phyloP scores from a whole-genome alignment of 495 filamentous ascomycete genomes.

The Daldinia decipiens region DNA sequence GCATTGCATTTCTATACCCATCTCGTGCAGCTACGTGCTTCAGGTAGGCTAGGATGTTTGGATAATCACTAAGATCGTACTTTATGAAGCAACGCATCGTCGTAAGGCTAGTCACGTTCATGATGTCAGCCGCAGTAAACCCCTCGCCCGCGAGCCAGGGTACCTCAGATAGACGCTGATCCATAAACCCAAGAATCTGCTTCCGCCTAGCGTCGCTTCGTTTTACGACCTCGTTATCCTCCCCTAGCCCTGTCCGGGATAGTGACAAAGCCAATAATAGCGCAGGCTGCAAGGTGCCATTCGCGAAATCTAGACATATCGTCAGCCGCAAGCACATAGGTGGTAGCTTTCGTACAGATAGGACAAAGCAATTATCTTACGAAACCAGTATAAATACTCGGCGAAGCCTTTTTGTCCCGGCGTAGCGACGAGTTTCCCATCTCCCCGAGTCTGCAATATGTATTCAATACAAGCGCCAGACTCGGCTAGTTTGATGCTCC shows the following conservation, averaged over 20 bases:
- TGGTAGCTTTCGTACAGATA: neutral
- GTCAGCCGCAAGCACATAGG: slow-evolving; percentile 8
- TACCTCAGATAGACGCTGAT: slow-evolving; percentile 57
- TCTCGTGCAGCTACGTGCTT: slow-evolving; percentile 52
- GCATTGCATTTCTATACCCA: slow-evolving; percentile 56
- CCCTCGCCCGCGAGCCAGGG: slow-evolving; percentile 67
- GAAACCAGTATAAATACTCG: slow-evolving; percentile 69
- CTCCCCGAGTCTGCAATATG: slow-evolving; percentile 62
- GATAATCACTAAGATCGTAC: slow-evolving; percentile 56
- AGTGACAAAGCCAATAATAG: slow-evolving; percentile 34
- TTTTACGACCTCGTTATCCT: slow-evolving; percentile 9
- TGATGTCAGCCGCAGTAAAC: slow-evolving; percentile 71
- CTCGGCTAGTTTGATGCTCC: slow-evolving; percentile 62
- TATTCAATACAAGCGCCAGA: slow-evolving; percentile 66
- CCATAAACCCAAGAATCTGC: slow-evolving; percentile 50
- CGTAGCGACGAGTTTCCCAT: slow-evolving; percentile 55
- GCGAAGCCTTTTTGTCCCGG: slow-evolving; percentile 59
- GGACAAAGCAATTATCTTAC: slow-evolving; percentile 22
- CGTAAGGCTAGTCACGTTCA: slow-evolving; percentile 64
- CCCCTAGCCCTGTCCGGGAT: slow-evolving; percentile 14
- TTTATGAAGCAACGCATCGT: slow-evolving; percentile 63
- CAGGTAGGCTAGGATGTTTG: slow-evolving; percentile 60
- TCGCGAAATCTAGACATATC: slow-evolving; percentile 57
- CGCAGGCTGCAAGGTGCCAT: slow-evolving; percentile 62
- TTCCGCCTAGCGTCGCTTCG: slow-evolving; percentile 42